These are phyloP conservation scores for Pogostemon cablin DNA, from an alignment of 257 asterid species.

Conservation along the genomic window DNA sequence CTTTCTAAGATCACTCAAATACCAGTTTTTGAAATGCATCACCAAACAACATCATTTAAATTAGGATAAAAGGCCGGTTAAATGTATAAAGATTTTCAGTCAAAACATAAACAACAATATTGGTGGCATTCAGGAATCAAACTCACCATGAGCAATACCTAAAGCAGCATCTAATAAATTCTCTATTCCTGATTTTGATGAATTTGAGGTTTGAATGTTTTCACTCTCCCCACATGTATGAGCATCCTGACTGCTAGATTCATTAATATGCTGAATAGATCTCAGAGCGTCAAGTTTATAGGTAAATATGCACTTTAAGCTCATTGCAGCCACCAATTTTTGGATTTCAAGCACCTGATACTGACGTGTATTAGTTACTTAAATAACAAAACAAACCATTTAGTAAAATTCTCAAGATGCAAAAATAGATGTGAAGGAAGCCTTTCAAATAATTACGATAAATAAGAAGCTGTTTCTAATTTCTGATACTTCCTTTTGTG, in stretches of 20 bases:
- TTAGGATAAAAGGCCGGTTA: too few species aligned
- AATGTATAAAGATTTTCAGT: too few species aligned
- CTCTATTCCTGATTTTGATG: too few species aligned
- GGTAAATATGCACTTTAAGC: conserved; percentile 72
- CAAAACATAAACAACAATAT: too few species aligned
- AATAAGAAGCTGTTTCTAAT: neutral
- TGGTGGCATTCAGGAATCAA: too few species aligned
- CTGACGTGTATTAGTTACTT: conserved; percentile 13
- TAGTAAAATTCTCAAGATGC: too few species aligned
- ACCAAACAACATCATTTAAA: too few species aligned
- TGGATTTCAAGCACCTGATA: conserved; percentile 83
- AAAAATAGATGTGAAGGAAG: too few species aligned
- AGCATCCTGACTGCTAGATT: conserved; percentile 44
- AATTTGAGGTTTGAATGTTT: conserved; percentile 21
- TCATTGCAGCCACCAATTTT: conserved; percentile 83
- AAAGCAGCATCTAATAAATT: too few species aligned
- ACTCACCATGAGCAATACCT: too few species aligned
- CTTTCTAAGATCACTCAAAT: too few species aligned
- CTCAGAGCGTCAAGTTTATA: conserved; percentile 87
- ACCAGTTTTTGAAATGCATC: too few species aligned
- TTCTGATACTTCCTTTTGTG: neutral
- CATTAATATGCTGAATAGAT: conserved; percentile 53
- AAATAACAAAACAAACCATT: neutral
- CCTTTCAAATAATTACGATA: neutral
- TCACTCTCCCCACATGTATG: conserved; percentile 36